These are phyloP conservation scores for Paracorniculantispora psalliotae DNA, from an alignment of 2,329 filamentous ascomycete species.

Conservation along the genomic window DNA sequence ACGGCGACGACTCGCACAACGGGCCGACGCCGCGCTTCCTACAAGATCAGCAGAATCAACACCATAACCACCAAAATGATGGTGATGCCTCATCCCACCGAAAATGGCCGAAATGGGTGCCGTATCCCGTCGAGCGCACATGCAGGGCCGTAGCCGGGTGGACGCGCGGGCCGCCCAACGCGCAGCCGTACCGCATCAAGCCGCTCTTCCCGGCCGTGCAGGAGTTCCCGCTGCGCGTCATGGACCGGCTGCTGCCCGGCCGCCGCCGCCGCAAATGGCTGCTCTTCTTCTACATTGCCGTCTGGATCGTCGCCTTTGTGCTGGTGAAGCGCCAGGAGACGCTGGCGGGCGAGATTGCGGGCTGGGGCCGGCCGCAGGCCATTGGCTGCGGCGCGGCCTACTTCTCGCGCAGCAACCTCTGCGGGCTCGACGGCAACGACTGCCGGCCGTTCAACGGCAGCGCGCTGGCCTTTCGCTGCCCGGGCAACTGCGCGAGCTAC, in stretches of 20 bases:
- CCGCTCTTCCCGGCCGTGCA: slow-evolving; percentile 64
- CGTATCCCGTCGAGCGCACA: slow-evolving; percentile 48
- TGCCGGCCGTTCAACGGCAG: slow-evolving; percentile 71
- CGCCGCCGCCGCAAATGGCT: slow-evolving; percentile 54
- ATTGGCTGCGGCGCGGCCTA: slow-evolving; percentile 65
- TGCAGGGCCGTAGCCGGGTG: slow-evolving; percentile 40
- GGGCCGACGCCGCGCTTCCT: slow-evolving; percentile 55
- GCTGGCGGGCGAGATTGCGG: slow-evolving; percentile 55
- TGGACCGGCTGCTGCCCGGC: slow-evolving; percentile 59
- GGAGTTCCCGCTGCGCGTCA: slow-evolving; percentile 56
- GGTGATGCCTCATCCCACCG: slow-evolving; percentile 8
- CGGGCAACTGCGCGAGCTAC: slow-evolving; percentile 63
- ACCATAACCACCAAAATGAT: not conserved
- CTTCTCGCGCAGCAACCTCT: slow-evolving; percentile 66
- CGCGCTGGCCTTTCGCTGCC: slow-evolving; percentile 69
- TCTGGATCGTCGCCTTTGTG: slow-evolving; percentile 67
- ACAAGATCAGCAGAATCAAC: slow-evolving; percentile 41
- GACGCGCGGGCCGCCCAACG: slow-evolving; percentile 52
- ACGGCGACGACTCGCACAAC: slow-evolving; percentile 21
- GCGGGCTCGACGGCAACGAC: slow-evolving; percentile 67
- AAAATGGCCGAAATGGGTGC: slow-evolving; percentile 54
- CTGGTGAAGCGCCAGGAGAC: slow-evolving; percentile 63
- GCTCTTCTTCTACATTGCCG: slow-evolving; percentile 53
- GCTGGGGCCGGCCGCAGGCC: slow-evolving; percentile 60
- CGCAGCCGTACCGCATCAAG: slow-evolving; percentile 44